These are phyloP conservation scores for Epichloe coenophiala DNA, from an alignment of 2,329 filamentous ascomycete genomes.

Conservation along the genomic window DNA sequence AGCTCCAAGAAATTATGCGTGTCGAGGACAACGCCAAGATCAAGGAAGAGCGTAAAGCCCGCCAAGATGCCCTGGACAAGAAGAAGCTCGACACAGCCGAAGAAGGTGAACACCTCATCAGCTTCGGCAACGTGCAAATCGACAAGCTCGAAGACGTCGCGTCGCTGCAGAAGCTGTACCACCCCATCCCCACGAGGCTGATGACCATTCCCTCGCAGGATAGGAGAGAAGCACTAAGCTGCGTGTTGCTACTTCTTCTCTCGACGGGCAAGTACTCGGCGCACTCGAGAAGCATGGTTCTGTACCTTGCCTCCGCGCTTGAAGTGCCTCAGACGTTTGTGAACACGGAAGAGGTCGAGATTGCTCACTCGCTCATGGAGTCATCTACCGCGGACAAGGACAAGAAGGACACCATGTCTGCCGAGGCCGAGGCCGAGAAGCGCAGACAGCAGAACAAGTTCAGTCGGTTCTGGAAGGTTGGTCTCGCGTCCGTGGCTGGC, in stretches of 20 bases:
- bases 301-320: slow-evolving; percentile 55
- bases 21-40: slow-evolving; percentile 34
- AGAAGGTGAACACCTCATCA: slow-evolving; percentile 26
- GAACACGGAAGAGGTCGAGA: slow-evolving; percentile 57
- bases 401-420: slow-evolving; percentile 43
- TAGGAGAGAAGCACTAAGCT: slow-evolving; percentile 51
- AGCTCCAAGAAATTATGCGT: slow-evolving; percentile 54
- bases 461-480: slow-evolving; percentile 76
- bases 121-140: slow-evolving; percentile 22
- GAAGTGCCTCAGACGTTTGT: slow-evolving; percentile 48
- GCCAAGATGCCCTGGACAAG: slow-evolving; percentile 28
- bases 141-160: slow-evolving; percentile 26
- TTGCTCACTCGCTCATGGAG: slow-evolving; percentile 61
- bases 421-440: slow-evolving; percentile 63
- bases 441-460: slow-evolving; percentile 57
- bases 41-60: slow-evolving; percentile 31
- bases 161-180: slow-evolving; percentile 37
- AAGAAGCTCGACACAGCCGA: slow-evolving; percentile 20
- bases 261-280: slow-evolving; percentile 63
- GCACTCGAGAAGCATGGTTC: slow-evolving; percentile 54
- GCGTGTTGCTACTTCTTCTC: slow-evolving; percentile 55
- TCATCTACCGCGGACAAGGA: slow-evolving; percentile 36
- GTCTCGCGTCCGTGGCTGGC: slow-evolving; percentile 75
- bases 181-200: slow-evolving; percentile 39
- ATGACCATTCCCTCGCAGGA: slow-evolving; percentile 44